Base-by-base conservation (phyloP, 1,139 yeast genomes). In the Candida sp. region DNA sequence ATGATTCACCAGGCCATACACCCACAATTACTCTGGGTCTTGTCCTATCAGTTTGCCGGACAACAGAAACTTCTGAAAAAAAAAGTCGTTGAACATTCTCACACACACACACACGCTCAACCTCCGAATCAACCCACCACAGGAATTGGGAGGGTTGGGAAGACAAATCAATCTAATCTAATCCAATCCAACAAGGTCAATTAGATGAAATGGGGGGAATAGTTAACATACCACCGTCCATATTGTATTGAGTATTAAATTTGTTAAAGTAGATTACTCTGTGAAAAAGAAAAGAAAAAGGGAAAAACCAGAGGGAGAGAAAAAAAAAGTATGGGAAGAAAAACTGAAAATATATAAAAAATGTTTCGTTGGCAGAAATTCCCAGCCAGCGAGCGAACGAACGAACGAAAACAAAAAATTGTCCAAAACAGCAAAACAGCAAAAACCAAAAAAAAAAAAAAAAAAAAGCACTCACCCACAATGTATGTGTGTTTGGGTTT, bases 191-290 rank as follows among this genome's bases (percentile, higher is more conserved):
- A 34, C 42, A 25, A 39, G 28, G 25, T 42, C 28, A 35, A 51
- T 57, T 71, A 34, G 40, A 12, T 34, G 9, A 12, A 7, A 26
- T 25, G 28, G 4, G 25, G 5, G 22, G 27, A 5, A 8, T 11
- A 27, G 17, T 17, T 17, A 43, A 75, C 80, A 71, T 74, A 75
- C 80, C 80, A 69, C 80, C 79, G 78, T 75, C 80, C 80, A 75
- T 75, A 63, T 70, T 56, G 23, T 42, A 35, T 44, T 28, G 28
- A 33, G n/a, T 38, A 46, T 46, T 42, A 26, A 17, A 47, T 26
- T 23, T 33, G 45, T 46, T 40, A 26, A 42, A 40, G 28, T 42
- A 30, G 44, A 35, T 11, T 26, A 42, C 23, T 32, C 30, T 23
- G 25, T 25, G 34, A 34, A 35, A 33, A 45, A 45, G 46, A 37